Base-by-base conservation (phyloP, 345 rosid species). In the Arabis hirsuta region DNA sequence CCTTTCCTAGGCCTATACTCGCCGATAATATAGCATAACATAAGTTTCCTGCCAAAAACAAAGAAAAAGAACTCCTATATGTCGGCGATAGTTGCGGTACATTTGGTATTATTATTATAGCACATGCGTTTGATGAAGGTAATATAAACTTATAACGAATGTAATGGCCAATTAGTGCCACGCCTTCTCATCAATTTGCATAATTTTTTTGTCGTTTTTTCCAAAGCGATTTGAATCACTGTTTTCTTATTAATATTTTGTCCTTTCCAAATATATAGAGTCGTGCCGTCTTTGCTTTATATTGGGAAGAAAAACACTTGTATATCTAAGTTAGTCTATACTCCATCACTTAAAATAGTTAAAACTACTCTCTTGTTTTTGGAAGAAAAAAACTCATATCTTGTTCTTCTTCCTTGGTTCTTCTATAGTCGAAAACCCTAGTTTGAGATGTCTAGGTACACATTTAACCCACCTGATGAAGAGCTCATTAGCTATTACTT, bases 401-500 rank as follows among this genome's bases (percentile, higher is more conserved):
- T 36, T 36, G 41, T 36, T 36, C 41, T 36, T 36, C 41, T 36
- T 48, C 50, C 59, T 39, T 58, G n/a, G 16, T 9, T 50, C 54
- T 41, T 34, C 38, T 34, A 6, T 34, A 34, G 9, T 41, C 27
- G 41, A 47, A 22, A 69, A 45, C 48, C 19, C 60, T 48, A 20
- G 57, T 36, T 32, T 32, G 32, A 45, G 26, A 55, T 73, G 77
- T 24, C 3, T n/a, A 73, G 64, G 22, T 64, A 14, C 71, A 73
- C 71, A 45, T 73, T 73, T 55, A 73, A 73, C 77, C 77, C 77
- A 55, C 77, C 71, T 8, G 77, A 73, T 11, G 77, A 73, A 24
- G 77, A 73, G 11, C 71, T 73, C 42, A 55, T 73, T 26, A 73
- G 1, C 64, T 56, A 64, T 48, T 73, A 55, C 58, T 46, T 73